phyloP scores from a whole-genome alignment of 2,329 filamentous ascomycete genomes.

The Sporothrix variecibatus region DNA sequence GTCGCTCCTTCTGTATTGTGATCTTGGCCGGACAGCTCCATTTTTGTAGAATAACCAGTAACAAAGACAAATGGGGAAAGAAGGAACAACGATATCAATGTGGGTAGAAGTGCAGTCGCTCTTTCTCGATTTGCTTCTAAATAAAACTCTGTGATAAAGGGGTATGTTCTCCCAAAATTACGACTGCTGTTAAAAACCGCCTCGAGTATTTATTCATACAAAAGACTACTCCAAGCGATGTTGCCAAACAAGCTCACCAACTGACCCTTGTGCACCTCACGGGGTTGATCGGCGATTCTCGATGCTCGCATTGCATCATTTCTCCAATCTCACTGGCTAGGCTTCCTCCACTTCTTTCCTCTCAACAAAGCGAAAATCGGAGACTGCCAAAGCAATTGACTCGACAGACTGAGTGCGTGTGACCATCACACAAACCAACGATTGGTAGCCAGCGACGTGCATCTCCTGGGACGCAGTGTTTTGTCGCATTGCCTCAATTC shows the following conservation, averaged over 20 bases:
- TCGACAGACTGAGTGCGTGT: not conserved
- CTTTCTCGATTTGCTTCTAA: not conserved
- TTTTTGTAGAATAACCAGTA: not conserved
- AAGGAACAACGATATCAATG: not conserved
- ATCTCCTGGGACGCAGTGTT: not conserved
- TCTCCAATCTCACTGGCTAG: conserved; percentile 7
- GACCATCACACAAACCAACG: not conserved
- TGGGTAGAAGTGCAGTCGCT: not conserved
- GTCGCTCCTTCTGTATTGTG: not conserved
- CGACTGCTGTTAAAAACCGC: not conserved
- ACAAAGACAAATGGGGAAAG: not conserved
- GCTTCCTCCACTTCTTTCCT: not conserved
- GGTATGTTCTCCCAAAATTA: not conserved
- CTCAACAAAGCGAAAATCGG: conserved; percentile 1
- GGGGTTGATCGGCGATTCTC: not conserved
- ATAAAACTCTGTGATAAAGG: not conserved
- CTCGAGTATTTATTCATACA: not conserved
- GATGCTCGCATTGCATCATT: not conserved
- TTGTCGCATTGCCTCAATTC: not conserved
- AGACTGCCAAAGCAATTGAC: not conserved
- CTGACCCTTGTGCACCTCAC: not conserved
- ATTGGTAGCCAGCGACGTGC: not conserved
- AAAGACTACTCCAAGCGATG: not conserved
- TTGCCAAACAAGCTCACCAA: not conserved
- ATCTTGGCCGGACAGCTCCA: not conserved